A percentile compares a stretch with the other conserved stretches of the same genome.
Evolutionary conservation across 768 basidiomycete species (phyloP).

Genomic region (Termitomyces sp.): DNA sequence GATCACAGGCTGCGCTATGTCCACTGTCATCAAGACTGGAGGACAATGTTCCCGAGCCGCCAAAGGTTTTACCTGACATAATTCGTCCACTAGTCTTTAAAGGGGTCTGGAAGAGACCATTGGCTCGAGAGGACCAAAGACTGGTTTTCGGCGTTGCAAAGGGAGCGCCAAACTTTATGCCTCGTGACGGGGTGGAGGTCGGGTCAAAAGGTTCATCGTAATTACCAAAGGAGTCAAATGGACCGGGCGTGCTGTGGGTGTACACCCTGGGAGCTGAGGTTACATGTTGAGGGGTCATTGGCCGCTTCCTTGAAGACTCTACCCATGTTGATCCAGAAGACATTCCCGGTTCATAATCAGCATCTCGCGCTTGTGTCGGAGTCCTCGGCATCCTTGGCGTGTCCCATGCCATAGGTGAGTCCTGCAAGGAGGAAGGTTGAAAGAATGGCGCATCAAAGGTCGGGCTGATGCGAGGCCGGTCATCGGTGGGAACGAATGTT

Average conservation of each 20-base stretch:
- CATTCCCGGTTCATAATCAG: constrained; percentile 26
- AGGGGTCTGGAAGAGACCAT: constrained; percentile 54
- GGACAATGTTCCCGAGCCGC: constrained; percentile 26
- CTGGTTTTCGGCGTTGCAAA: constrained; percentile 66
- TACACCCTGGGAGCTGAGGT: constrained; percentile 39
- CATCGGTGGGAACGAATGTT: constrained; percentile 68
- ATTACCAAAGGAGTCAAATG: constrained; percentile 29
- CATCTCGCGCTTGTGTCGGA: constrained; percentile 37
- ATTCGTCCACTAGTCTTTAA: constrained; percentile 35
- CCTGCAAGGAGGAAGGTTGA: constrained; percentile 47
- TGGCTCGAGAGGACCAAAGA: constrained; percentile 43
- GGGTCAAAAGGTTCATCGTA: constrained; percentile 72
- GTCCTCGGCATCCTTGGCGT: constrained; percentile 43
- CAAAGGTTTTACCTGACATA: constrained; percentile 26
- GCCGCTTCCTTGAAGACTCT: constrained; percentile 51
- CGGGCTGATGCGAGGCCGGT: constrained; percentile 38
- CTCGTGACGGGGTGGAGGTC: constrained; percentile 78
- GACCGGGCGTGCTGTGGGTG: constrained; percentile 34
- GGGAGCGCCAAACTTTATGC: constrained; percentile 57
- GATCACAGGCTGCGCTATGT: constrained; percentile 23
- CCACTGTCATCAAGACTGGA: constrained; percentile 31
- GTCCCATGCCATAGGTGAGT: constrained; percentile 59
- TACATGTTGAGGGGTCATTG: constrained; percentile 51
- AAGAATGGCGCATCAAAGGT: constrained; percentile 60
- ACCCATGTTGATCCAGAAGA: constrained; percentile 39